Percentiles rank a stretch among this genome's conserved stretches.
These are phyloP conservation scores for Diaporthe vaccinii DNA, from an alignment of 2,329 filamentous ascomycete species.

Conservation along the genomic window DNA sequence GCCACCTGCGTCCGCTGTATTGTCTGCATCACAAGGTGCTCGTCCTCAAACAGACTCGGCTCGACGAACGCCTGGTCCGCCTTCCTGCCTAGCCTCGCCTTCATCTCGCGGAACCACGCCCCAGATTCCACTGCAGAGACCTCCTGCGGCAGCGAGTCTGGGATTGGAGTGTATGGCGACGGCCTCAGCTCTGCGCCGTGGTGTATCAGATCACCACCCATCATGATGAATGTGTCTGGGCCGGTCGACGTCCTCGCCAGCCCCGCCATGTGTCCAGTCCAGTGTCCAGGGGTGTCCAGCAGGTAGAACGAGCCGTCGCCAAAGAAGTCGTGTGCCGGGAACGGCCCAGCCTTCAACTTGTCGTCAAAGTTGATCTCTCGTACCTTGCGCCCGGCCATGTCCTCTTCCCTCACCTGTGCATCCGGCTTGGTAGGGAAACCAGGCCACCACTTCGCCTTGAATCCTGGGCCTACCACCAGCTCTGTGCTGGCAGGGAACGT, in stretches of 20 bases:
- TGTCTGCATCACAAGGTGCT: slow-evolving; percentile 33
- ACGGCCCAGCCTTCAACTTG: slow-evolving; percentile 38
- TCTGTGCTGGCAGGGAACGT: slow-evolving; percentile 43
- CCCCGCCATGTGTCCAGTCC: slow-evolving; percentile 42
- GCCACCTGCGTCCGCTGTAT: slow-evolving; percentile 41
- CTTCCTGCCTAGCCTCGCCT: slow-evolving; percentile 36
- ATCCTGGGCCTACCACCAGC: slow-evolving; percentile 45
- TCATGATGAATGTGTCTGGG: slow-evolving; percentile 44
- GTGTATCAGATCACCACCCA: slow-evolving; percentile 46
- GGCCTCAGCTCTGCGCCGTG: slow-evolving; percentile 44
- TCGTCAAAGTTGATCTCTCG: slow-evolving; percentile 37
- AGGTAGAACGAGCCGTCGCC: slow-evolving; percentile 46
- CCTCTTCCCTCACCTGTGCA: slow-evolving; percentile 31
- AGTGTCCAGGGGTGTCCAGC: slow-evolving; percentile 45
- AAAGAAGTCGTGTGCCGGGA: slow-evolving; percentile 45
- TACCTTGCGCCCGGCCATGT: slow-evolving; percentile 33
- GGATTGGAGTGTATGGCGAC: slow-evolving; percentile 40
- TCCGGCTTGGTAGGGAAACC: slow-evolving; percentile 43
- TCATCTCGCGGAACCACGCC: slow-evolving; percentile 35
- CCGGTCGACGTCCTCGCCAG: slow-evolving; percentile 43
- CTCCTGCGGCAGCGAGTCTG: slow-evolving; percentile 33
- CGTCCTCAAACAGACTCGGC: neutral
- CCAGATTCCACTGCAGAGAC: neutral
- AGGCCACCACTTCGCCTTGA: slow-evolving; percentile 42
- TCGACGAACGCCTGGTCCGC: slow-evolving; percentile 30